Evolutionary conservation across 805 yeast genomes (phyloP), one percentile per base, ranked within the genome.

Genomic region (Phaffomyces thermotolerans): DNA sequence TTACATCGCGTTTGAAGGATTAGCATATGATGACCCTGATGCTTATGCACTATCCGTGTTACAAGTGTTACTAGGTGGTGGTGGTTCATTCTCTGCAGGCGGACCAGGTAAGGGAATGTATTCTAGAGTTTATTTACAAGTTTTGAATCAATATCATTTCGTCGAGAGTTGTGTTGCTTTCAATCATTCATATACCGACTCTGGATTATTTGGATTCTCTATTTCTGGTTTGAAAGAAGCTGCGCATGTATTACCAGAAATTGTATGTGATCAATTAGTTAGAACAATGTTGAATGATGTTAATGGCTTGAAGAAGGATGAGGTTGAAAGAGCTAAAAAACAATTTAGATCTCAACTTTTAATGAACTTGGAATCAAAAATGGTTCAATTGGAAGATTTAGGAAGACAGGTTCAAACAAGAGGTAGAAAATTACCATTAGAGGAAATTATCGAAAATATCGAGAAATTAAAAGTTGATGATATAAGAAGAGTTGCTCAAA

Each of bases 81-180:
- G 98, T 45, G 95, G 96, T 6, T 89, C 98, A 2, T 93, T 93
- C 59, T 82, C 95, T 17, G 98, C 99, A 9, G 99, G 99, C 52
- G 99, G 99, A 0, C 99, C 99, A 15, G 99, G 99, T 42, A 93
- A 93, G 64, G 99, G 99, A 4, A 90, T 93, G 98, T 93, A 89
- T 62, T 87, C 96, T 4, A 75, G 98, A 46, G 76, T 95, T 22
- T 93, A 89, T 68, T 87, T 96, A 0, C 79, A 89, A 53, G 95
- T 93, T 3, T 71, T 93, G 59, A 91, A 91, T 65, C 93, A 84
- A 60, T 86, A 84, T 60, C 95, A 95, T 34, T 90, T 84, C 60
- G 80, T 93, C 41, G 99, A 93, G 59, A 82, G 84, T 56, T 88
- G 96, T 62, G 71, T 80, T 55, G 77, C 95, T 8, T 89, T 90